A percentile compares a stretch with the other conserved stretches of the same genome.
These are phyloP conservation scores for Lasiosphaeria hispida DNA, from an alignment of 495 filamentous ascomycete species.

Conservation along the genomic window DNA sequence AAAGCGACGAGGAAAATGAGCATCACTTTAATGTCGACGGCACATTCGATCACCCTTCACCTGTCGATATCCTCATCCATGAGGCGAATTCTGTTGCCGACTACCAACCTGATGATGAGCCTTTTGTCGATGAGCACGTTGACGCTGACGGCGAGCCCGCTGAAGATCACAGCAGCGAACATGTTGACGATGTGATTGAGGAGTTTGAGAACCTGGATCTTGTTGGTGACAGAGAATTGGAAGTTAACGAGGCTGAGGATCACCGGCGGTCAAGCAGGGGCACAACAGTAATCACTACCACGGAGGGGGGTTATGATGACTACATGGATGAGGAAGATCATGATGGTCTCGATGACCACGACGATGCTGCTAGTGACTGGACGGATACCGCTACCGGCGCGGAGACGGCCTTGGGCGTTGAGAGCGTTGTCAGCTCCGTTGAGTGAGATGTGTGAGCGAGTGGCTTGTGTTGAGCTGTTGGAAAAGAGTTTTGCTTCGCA, in stretches of 20 bases:
- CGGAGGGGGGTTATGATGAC: slow-evolving; percentile 45
- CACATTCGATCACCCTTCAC: slow-evolving; percentile 16
- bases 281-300: slow-evolving; percentile 58
- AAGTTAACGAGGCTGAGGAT: slow-evolving; percentile 28
- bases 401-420: slow-evolving; percentile 14
- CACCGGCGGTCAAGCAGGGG: slow-evolving; percentile 32
- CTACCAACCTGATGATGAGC: background rate
- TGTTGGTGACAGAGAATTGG: slow-evolving; percentile 18
- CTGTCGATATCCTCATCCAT: slow-evolving; percentile 21
- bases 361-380: slow-evolving; percentile 40
- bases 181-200: slow-evolving; percentile 17
- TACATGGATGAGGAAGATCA: slow-evolving; percentile 20
- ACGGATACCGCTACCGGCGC: slow-evolving; percentile 25
- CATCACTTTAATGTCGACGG: slow-evolving; percentile 19
- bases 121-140: background rate
- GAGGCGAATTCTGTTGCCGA: background rate
- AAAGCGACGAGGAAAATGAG: slow-evolving; percentile 46
- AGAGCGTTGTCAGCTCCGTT: slow-evolving; percentile 15
- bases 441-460: slow-evolving; percentile 8
- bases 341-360: slow-evolving; percentile 14
- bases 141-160: background rate
- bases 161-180: slow-evolving; percentile 21
- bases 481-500: background rate
- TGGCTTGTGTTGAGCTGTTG: slow-evolving; percentile 8
- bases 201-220: slow-evolving; percentile 24